Percentiles rank a stretch among this genome's conserved stretches.
Evolutionary conservation across 768 basidiomycete genomes (phyloP).

Genomic region (Termitomyces sp.): DNA sequence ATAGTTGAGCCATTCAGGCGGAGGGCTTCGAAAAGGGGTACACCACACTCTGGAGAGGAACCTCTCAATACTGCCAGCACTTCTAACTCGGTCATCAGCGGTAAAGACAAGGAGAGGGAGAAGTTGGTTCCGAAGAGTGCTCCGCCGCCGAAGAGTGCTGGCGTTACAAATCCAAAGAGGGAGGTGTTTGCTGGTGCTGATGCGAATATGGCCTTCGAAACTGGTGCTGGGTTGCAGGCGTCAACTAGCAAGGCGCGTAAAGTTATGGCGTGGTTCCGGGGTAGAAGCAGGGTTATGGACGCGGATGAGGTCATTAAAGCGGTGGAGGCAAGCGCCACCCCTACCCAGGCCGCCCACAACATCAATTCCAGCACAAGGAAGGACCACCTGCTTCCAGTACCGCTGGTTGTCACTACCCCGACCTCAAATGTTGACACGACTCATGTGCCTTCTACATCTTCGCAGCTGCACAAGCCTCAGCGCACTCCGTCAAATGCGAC

Average conservation of each 20-base stretch:
- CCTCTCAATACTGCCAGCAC: conserved; percentile 1
- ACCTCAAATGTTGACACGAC: conserved; percentile 15
- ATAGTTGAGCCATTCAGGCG: conserved; percentile 78
- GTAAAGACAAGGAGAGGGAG: conserved; percentile 1
- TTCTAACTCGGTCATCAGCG: background rate
- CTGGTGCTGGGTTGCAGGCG: conserved; percentile 44
- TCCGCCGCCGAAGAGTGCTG: conserved; percentile 9
- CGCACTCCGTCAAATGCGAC: conserved; percentile 40
- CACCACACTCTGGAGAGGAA: conserved; percentile 23
- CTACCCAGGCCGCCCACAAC: conserved; percentile 18
- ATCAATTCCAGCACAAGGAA: background rate
- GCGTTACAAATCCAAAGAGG: conserved; percentile 1
- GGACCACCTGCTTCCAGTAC: conserved; percentile 24
- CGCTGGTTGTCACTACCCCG: conserved; percentile 33
- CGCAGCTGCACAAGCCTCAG: conserved; percentile 22
- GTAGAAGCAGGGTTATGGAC: conserved; percentile 45
- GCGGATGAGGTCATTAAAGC: conserved; percentile 12
- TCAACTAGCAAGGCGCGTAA: conserved; percentile 87
- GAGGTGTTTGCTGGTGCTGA: conserved; percentile 13
- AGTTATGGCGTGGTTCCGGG: conserved; percentile 99
- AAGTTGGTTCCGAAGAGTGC: background rate
- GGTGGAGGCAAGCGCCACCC: conserved; percentile 18
- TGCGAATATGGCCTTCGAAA: conserved; percentile 26
- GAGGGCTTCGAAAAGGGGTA: conserved; percentile 28
- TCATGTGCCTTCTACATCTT: conserved; percentile 17